Percentiles rank a stretch among this genome's conserved stretches.
These are phyloP conservation scores for Climacium dendroides DNA, from an alignment of 225 moss, liverwort and hornwort genomes.

Conservation along the genomic window DNA sequence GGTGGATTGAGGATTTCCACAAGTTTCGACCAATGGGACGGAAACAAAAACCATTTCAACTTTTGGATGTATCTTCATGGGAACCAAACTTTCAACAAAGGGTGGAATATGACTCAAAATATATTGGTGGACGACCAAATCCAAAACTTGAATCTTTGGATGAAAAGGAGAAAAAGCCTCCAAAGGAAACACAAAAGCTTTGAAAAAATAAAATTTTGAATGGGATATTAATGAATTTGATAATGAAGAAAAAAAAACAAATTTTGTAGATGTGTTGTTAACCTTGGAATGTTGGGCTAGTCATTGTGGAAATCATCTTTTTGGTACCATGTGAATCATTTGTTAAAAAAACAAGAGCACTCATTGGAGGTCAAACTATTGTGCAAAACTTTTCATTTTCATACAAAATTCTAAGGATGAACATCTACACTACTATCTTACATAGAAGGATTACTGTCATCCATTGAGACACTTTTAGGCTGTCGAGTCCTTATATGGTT, in stretches of 20 bases:
- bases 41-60: slow-evolving; percentile 9
- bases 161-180: neutral
- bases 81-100: slow-evolving; percentile 23
- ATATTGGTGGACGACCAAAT: neutral
- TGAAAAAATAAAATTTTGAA: neutral
- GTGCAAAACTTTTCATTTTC: fast-evolving
- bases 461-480: fast-evolving
- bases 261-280: neutral
- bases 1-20: slow-evolving; percentile 31
- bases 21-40: neutral
- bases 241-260: fast-evolving
- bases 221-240: no score
- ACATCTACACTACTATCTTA: fast-evolving
- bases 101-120: slow-evolving; percentile 7
- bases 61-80: slow-evolving; percentile 9
- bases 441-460: neutral
- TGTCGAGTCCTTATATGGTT: fast-evolving
- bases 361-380: neutral
- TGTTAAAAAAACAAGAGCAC: no score
- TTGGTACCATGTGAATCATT: fast-evolving
- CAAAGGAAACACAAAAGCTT: neutral
- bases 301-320: fast-evolving
- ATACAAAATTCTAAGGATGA: no score
- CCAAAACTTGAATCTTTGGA: neutral
- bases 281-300: fast-evolving